Conservation (phyloP, 305 asterid species). For the Withania somnifera region DNA sequence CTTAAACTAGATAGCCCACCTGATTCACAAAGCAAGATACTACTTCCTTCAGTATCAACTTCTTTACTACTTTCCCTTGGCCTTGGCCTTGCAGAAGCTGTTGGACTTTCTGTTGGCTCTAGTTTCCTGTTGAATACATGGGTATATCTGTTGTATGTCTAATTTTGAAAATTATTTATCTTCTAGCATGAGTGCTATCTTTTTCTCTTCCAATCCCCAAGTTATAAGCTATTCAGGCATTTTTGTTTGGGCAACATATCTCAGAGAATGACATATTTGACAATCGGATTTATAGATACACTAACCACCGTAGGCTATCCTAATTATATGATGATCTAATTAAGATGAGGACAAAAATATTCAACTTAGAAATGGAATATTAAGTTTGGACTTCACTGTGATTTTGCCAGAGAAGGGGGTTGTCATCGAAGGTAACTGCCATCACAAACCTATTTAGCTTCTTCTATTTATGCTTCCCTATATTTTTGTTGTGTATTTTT, state of each 20-base stretch:
- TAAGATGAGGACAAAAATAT: not conserved
- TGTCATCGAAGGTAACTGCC: not conserved
- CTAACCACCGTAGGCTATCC: not conserved
- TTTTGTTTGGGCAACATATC: not conserved
- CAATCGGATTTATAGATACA: not conserved
- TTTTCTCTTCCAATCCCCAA: not conserved
- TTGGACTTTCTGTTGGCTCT: slow-evolving; percentile 57
- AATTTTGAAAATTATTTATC: slow-evolving; percentile 19
- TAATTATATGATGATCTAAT: not conserved
- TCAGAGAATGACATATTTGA: not conserved
- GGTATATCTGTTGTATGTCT: slow-evolving; percentile 96
- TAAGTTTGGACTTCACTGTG: not conserved
- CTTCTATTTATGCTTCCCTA: not conserved
- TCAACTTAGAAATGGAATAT: not conserved
- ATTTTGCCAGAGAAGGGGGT: not conserved
- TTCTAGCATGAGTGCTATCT: not conserved
- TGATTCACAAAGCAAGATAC: slow-evolving; percentile 33
- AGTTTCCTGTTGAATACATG: slow-evolving; percentile 61
- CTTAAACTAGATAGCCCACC: slow-evolving; percentile 24
- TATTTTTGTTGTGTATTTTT: too few relatives aligned
- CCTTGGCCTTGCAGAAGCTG: slow-evolving; percentile 76
- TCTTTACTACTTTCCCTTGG: slow-evolving; percentile 70
- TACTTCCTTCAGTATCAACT: slow-evolving; percentile 83
- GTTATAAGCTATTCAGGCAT: not conserved
- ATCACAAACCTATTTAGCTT: not conserved